Evolutionary conservation across 176 grass and related monocot species (phyloP).

Genomic region (Urochloa ruziziensis): DNA sequence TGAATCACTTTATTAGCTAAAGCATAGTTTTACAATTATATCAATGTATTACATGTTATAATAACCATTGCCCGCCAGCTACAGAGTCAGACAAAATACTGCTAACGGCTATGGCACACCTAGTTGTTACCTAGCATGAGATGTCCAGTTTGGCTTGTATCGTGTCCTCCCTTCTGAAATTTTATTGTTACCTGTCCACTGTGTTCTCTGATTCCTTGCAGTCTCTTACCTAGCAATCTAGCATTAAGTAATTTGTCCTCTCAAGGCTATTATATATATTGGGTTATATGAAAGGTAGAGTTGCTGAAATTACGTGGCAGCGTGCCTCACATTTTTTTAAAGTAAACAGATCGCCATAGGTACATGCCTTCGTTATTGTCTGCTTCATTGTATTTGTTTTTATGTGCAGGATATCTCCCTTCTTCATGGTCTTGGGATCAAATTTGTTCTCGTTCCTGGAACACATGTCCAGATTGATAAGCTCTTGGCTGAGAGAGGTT

Average conservation of each 20-base stretch:
- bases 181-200: neutral
- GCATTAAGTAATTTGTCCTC: neutral
- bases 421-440: conserved; percentile 95
- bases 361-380: neutral
- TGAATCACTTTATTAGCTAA: neutral
- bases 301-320: neutral
- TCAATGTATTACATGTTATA: neutral
- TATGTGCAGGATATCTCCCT: conserved; percentile 83
- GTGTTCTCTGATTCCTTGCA: conserved; percentile 1
- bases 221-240: neutral
- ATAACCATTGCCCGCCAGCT: neutral
- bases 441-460: conserved; percentile 95
- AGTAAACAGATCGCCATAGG: neutral
- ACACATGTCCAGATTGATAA: conserved; percentile 95
- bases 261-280: neutral
- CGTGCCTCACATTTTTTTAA: neutral
- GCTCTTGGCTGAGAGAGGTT: conserved; percentile 79
- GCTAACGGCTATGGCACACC: neutral
- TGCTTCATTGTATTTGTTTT: conserved; percentile 10
- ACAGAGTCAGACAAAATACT: neutral
- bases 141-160: neutral
- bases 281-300: neutral
- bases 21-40: neutral
- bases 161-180: neutral
- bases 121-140: conserved; percentile 12